Conservation (phyloP, 768 basidiomycete genomes). For the Hypholoma sublateritium region DNA sequence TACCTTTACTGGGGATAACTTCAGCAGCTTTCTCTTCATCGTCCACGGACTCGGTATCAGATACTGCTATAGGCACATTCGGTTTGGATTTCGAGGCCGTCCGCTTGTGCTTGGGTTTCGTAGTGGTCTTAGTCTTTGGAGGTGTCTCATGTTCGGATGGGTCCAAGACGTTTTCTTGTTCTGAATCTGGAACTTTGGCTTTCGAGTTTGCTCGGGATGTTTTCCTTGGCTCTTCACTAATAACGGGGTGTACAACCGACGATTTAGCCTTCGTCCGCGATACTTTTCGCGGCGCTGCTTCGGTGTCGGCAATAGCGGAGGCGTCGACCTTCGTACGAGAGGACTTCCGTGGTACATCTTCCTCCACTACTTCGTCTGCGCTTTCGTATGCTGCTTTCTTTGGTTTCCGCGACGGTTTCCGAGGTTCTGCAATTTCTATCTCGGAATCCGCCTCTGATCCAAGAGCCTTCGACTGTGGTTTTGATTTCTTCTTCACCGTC, state of each 20-base stretch:
- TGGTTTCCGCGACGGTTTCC: conserved; percentile 22
- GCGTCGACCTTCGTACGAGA: conserved; percentile 18
- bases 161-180: conserved; percentile 18
- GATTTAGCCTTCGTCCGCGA: conserved; percentile 25
- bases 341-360: conserved; percentile 13
- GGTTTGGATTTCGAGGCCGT: conserved; percentile 9
- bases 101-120: conserved; percentile 8
- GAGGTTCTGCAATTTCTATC: conserved; percentile 12
- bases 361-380: conserved; percentile 21
- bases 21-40: not conserved
- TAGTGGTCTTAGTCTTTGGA: conserved; percentile 4
- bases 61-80: conserved; percentile 1
- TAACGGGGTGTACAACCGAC: conserved; percentile 10
- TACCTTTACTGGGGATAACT: conserved; percentile 5
- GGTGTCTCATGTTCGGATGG: conserved; percentile 4
- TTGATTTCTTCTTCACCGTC: not conserved
- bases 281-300: conserved; percentile 12
- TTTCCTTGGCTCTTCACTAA: conserved; percentile 16
- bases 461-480: not conserved
- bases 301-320: not conserved
- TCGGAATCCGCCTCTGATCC: not conserved
- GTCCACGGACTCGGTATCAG: not conserved
- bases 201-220: conserved; percentile 18
- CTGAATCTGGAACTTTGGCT: conserved; percentile 17
- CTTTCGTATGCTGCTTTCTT: conserved; percentile 18